phyloP scores from a whole-genome alignment of 352 stramenopile genomes.

The Globisporangium barbulae region DNA sequence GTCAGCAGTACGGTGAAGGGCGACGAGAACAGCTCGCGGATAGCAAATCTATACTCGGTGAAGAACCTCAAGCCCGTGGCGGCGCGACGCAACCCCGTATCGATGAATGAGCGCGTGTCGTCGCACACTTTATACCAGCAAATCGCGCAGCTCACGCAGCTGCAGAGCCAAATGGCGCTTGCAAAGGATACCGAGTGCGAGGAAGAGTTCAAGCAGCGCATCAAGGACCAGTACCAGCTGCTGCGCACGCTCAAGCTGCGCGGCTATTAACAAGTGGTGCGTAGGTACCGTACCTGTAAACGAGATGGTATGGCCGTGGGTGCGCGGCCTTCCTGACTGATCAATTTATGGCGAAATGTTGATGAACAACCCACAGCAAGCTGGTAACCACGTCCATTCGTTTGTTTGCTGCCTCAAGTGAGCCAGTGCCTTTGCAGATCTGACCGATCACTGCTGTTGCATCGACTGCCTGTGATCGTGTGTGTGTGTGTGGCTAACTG shows the following conservation, averaged over 20 bases:
- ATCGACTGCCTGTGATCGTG: too few relatives aligned
- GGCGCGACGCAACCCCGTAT: constrained; percentile 16
- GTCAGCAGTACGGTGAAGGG: not conserved
- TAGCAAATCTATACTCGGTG: constrained; percentile 20
- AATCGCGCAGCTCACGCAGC: constrained; percentile 49
- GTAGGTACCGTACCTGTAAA: too few relatives aligned
- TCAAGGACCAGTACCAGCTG: constrained; percentile 59
- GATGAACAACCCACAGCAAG: too few relatives aligned
- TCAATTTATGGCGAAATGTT: too few relatives aligned
- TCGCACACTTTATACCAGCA: constrained; percentile 39
- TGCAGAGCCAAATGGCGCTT: constrained; percentile 48
- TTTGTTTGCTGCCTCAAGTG: too few relatives aligned
- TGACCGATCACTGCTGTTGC: too few relatives aligned
- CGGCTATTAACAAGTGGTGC: constrained; percentile 9
- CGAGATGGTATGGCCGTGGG: too few relatives aligned
- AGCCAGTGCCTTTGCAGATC: too few relatives aligned
- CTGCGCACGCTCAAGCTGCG: constrained; percentile 46
- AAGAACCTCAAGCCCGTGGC: constrained; percentile 13
- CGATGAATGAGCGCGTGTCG: constrained; percentile 39
- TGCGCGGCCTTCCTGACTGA: too few relatives aligned
- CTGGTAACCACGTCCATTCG: too few relatives aligned
- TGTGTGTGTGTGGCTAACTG: too few relatives aligned
- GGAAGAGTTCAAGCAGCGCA: constrained; percentile 43
- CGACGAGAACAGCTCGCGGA: constrained; percentile 20
- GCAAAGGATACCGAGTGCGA: constrained; percentile 43